Percentiles rank a stretch among this genome's conserved stretches.
Evolutionary conservation across 2,329 filamentous ascomycete species (phyloP).

Genomic region (Blastomyces parvus): DNA sequence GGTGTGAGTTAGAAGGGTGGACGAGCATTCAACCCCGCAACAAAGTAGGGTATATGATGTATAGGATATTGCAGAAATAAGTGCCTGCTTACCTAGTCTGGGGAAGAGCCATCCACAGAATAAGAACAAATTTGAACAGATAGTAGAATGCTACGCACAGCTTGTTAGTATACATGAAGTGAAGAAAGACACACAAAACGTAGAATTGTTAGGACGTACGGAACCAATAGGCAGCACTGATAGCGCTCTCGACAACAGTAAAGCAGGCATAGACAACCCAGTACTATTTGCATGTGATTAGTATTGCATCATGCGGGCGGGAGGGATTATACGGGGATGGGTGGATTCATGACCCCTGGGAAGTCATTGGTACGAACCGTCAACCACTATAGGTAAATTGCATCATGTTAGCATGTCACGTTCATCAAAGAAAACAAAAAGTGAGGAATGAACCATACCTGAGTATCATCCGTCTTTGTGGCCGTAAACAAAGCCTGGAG

Average conservation of each 20-base stretch:
- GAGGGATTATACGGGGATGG: slow-evolving; percentile 7
- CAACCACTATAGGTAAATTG: slow-evolving; percentile 45
- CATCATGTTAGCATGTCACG: slow-evolving; percentile 18
- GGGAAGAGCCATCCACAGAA: slow-evolving; percentile 96
- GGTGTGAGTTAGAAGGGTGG: slow-evolving; percentile 1
- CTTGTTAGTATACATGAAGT: background rate
- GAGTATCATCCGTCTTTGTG: slow-evolving; percentile 54
- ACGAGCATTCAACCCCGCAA: background rate
- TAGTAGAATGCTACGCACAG: slow-evolving; percentile 71
- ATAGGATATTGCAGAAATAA: slow-evolving; percentile 2
- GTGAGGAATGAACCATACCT: slow-evolving; percentile 37
- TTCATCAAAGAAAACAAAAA: background rate
- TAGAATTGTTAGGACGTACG: slow-evolving; percentile 32
- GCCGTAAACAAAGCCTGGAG: slow-evolving; percentile 53
- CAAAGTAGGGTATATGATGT: background rate
- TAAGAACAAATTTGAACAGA: slow-evolving; percentile 96
- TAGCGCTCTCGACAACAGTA: slow-evolving; percentile 55
- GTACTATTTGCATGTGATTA: slow-evolving; percentile 41
- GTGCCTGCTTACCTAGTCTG: slow-evolving; percentile 67
- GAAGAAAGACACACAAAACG: background rate
- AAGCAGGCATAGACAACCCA: slow-evolving; percentile 60
- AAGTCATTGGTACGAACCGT: slow-evolving; percentile 36
- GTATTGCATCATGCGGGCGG: slow-evolving; percentile 16
- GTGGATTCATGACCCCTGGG: slow-evolving; percentile 22
- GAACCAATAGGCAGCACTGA: slow-evolving; percentile 62